Base-by-base conservation (phyloP, 345 rosid species). In the Murraya paniculata region DNA sequence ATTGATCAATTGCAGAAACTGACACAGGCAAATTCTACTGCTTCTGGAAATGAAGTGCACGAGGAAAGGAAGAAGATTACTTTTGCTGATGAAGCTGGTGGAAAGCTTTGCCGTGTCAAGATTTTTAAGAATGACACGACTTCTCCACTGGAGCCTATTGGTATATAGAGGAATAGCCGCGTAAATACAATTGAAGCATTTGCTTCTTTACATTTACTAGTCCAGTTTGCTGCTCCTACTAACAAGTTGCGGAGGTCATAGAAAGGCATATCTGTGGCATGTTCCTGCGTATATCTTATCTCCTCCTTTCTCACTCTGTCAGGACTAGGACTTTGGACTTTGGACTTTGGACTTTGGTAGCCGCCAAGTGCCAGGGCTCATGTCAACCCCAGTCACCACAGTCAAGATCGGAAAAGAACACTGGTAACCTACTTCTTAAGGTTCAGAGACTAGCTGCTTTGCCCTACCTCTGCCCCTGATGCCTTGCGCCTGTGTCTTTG, bases 51-150 rank as follows among this genome's bases (percentile, higher is more conserved):
- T 77, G 80, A 6, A 28, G 76, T 68, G 67, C 82, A 33, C 71
- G 84, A 83, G 79, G 83, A 85, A 88, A 86, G 85, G 68, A 93
- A 84, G 80, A 85, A 90, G 89, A 93, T 95, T 48, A 85, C 72
- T 41, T 95, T 95, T 79, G 98, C 98, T 22, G 98, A 95, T 71
- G 99, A 95, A 83, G 90, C 89, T 50, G 97, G 99, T 64, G 94
- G 92, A 75, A 80, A 88, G 80, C 91, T 95, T 39, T 92, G 94
- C 62, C 87, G 93, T 80, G 85, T 95, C 83, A 91, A 87, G 87
- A 86, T 90, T 71, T 88, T 91, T 66, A 83, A 87, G 82, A 68
- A 82, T 76, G 91, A 86, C 73, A 78, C 66, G 71, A 81, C 82
- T 72, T 85, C 85, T 81, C 74, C 66, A 30, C 64, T 28, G 50